A percentile compares a stretch with the other conserved stretches of the same genome.
These are phyloP conservation scores for Elymus sibiricus DNA, from an alignment of 176 grass and related monocot species.

Conservation along the genomic window DNA sequence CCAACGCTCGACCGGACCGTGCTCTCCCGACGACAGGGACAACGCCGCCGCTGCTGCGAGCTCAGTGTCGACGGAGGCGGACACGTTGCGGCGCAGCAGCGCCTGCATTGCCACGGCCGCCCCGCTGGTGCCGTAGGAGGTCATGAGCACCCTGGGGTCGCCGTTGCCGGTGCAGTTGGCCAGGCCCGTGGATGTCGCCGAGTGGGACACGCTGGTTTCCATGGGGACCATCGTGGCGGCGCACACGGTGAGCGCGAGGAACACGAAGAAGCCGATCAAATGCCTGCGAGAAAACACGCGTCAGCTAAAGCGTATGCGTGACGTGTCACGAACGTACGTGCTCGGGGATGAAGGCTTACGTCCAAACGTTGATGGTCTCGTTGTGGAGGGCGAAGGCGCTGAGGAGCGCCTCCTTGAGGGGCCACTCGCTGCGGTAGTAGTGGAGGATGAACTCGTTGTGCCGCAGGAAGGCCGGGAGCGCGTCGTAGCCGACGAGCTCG, in stretches of 20 bases:
- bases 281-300: conserved; percentile 37
- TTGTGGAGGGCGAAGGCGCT: conserved; percentile 72
- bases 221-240: conserved; percentile 45
- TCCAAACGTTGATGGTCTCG: conserved; percentile 84
- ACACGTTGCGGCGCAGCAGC: conserved; percentile 17
- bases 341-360: conserved; percentile 26
- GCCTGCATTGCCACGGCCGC: conserved; percentile 1
- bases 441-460: conserved; percentile 74
- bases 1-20: conserved; percentile 35
- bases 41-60: background rate
- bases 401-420: conserved; percentile 53
- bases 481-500: conserved; percentile 54
- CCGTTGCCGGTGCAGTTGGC: conserved; percentile 12
- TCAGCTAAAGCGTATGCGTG: background rate
- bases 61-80: background rate
- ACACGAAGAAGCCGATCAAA: conserved; percentile 76
- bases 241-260: conserved; percentile 58
- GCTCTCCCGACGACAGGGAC: background rate
- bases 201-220: background rate
- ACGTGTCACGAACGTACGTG: background rate
- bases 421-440: conserved; percentile 88
- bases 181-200: background rate
- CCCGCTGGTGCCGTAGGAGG: background rate
- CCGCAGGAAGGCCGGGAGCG: conserved; percentile 62
- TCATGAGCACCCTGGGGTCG: background rate